Conservation (phyloP, 2,329 filamentous ascomycete genomes). For the Diaporthe vaccinii region DNA sequence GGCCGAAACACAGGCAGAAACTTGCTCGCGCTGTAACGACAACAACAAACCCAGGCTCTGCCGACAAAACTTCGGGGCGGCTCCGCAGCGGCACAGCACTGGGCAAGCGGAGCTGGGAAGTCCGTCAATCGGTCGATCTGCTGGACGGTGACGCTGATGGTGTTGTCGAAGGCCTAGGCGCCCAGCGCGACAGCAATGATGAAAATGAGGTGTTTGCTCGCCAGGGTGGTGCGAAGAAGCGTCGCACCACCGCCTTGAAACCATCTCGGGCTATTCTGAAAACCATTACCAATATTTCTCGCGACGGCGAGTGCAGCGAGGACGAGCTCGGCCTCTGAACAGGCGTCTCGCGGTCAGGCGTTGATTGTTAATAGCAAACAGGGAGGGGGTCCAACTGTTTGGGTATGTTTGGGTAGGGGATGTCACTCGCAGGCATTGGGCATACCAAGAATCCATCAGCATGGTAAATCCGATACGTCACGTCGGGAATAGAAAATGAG, state of each 20-base stretch:
- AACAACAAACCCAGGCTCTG: not conserved
- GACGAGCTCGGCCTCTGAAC: constrained; percentile 40
- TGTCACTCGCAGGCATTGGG: not conserved
- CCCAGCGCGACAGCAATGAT: not conserved
- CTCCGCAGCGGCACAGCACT: not conserved
- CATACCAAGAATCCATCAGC: not conserved
- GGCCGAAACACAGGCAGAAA: constrained; percentile 26
- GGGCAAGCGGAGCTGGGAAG: constrained; percentile 31
- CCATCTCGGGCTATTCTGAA: constrained; percentile 27
- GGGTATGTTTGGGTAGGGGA: not conserved
- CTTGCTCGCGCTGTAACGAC: constrained; percentile 1
- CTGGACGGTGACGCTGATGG: constrained; percentile 14
- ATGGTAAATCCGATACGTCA: constrained; percentile 3
- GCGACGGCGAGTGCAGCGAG: constrained; percentile 34
- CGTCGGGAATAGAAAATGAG: constrained; percentile 5
- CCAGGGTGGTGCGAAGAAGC: constrained; percentile 16
- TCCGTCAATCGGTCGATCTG: constrained; percentile 19
- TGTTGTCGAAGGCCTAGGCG: not conserved
- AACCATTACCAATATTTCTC: constrained; percentile 34
- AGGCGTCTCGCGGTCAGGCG: not conserved
- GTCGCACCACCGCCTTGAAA: constrained; percentile 36
- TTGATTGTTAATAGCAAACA: not conserved
- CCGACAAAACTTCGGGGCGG: not conserved
- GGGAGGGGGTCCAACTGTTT: not conserved
- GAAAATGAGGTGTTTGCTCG: constrained; percentile 5